Evolutionary conservation across 345 rosid species (phyloP), one percentile per base, ranked within the genome.

Genomic region (Balakata baccata): DNA sequence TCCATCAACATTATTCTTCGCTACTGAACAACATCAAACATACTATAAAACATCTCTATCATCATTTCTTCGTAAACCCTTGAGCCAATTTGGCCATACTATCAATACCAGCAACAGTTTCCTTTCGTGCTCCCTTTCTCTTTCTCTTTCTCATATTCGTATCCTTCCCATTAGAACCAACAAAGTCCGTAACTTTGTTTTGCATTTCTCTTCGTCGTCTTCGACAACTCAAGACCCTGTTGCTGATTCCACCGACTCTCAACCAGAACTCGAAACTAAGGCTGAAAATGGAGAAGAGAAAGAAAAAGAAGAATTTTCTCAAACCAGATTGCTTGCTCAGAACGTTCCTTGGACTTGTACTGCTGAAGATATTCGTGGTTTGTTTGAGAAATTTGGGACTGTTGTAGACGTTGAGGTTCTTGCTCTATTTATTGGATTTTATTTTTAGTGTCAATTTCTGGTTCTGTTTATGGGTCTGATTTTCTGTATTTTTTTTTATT

Each of bases 301-400:
- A 29, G 34, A 29, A 29, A 45, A 49, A 50, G 89, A 82, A 17
- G 93, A 91, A 76, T 75, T 81, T 74, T 86, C 88, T 3, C 79
- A 39, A 54, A 84, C 88, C n/a, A 87, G 88, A 73, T 69, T 93
- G 85, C 69, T 88, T 72, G 92, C 89, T 73, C 85, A 87, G 72
- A 91, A 89, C 83, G 79, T 93, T 61, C 97, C 98, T 47, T 93
- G 95, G 93, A 73, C 75, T 23, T 78, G 85, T 75, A 89, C 96
- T 23, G 67, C 86, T 8, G 93, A 93, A 70, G 98, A 93, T 68
- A 84, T 93, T 47, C 90, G 98, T 56, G 78, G 96, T 13, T 74
- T 93, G 87, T 89, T 91, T 75, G 89, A 88, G 77, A 86, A 86
- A 68, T 80, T 82, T 69, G 98, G 96, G 45, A 84, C 75, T 20